Evolutionary conservation across 768 basidiomycete species (phyloP), one percentile per base, ranked within the genome.

Genomic region (Auriscalpium vulgare): DNA sequence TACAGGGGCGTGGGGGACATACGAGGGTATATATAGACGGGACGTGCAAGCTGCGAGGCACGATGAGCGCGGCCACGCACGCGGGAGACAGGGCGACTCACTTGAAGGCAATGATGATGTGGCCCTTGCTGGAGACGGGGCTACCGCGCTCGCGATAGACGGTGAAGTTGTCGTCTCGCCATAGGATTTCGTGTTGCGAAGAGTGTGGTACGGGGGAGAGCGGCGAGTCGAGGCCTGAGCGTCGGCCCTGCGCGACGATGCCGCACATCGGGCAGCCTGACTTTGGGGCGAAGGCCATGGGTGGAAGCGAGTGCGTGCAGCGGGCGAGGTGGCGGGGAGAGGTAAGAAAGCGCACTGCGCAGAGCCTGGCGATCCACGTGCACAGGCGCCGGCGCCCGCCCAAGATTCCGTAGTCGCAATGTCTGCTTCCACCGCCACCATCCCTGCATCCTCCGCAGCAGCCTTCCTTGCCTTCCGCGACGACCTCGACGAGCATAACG

Each of bases 401-500:
- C 53, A 51, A 60, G 50, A 46, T 58, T 45, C 21, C 29, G 16
- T 48, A n/a, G n/a, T 52, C 53, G 47, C 45, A 55, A 37, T 47
- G 58, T 47, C 34, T 48, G 4, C 51, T 40, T 9, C 50, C 51
- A 13, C 56, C 63, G 29, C 36, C 21, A 21, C 49, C 48, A 59
- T 59, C 29, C 59, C 53, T 16, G 56, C 62, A 29, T 53, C 56
- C 45, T 56, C 75, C 55, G 55, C 68, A 37, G 52, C 65, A 40
- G 60, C 69, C 14, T 94, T 94, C 65, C 72, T 80, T 43, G 59
- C 61, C 13, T 92, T 88, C 71, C 80, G 87, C 61, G 76, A 75
- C 47, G 80, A 89, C 52, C 75, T 95, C 37, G 93, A 95, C 73
- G 81, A 84, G 36, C 77, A 89, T 70, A 84, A 95, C 68, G 95